phyloP scores from a whole-genome alignment of 2,329 filamentous ascomycete genomes.

The Metarhizium anisopliae region DNA sequence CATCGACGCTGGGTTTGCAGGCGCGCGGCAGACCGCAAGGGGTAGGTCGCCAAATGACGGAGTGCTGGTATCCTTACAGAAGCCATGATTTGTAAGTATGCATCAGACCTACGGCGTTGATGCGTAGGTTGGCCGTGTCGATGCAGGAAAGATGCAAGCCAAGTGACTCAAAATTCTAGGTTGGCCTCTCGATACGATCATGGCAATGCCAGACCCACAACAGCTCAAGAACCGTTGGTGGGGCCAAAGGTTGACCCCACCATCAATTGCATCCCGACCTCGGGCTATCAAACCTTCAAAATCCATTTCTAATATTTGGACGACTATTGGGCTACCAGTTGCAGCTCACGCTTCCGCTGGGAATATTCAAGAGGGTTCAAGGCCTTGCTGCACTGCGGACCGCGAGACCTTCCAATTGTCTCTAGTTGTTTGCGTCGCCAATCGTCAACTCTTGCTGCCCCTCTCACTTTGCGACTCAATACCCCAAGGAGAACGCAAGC shows the following conservation, averaged over 20 bases:
- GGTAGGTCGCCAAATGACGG: slow-evolving; percentile 32
- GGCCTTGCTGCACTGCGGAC: background rate
- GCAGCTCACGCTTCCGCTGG: background rate
- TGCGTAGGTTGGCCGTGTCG: background rate
- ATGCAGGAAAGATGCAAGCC: background rate
- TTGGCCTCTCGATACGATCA: no score
- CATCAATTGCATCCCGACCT: background rate
- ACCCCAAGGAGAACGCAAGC: background rate
- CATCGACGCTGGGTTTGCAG: slow-evolving; percentile 60
- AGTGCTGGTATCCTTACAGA: slow-evolving; percentile 38
- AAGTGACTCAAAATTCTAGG: no score
- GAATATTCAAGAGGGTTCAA: background rate
- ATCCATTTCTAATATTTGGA: background rate
- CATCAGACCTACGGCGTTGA: background rate
- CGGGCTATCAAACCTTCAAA: background rate
- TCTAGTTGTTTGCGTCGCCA: background rate
- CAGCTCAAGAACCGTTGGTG: background rate
- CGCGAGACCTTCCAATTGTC: background rate
- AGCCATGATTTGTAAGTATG: slow-evolving; percentile 31
- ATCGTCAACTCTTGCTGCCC: background rate
- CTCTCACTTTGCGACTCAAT: background rate
- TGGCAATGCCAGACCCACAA: no score
- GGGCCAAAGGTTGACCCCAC: slow-evolving; percentile 1
- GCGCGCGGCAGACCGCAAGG: slow-evolving; percentile 22
- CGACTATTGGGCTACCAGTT: background rate